Evolutionary conservation across 116 monocot species (phyloP), one percentile per base, ranked within the genome.

Genomic region (Zostera marina): DNA sequence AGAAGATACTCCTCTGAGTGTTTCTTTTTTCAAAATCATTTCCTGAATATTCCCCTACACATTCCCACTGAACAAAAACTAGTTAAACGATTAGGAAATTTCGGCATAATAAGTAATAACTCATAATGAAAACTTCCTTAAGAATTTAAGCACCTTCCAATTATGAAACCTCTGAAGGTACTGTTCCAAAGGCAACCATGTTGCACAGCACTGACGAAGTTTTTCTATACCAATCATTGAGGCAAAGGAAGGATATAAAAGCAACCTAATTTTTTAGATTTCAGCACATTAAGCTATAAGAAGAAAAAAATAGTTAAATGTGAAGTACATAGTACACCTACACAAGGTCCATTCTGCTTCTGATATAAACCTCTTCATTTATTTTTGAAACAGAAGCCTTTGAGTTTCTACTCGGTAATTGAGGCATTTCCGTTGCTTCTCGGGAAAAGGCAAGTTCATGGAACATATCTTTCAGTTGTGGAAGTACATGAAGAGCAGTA

Each of bases 151-250:
- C 65, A 85, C 98, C 79, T 90, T 86, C 91, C 91, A 98, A 61
- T 66, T 74, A 42, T 91, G 74, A 52, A 59, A 56, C 40, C 72
- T 77, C 41, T 75, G 77, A 66, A 98, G 98, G 70, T 77, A 79
- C 62, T 83, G 83, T 77, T 98, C 98, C 71, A 98, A 72, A 60
- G 86, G 78, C 65, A 98, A 81, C 90, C 98, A 98, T 63, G 70
- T 76, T 9, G 83, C 38, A 72, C 91, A 98, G 68, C 70, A 73
- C 44, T 86, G 76, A 15, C 86, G 82, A 51, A 98, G 85, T 64
- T 76, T 90, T 72, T 98, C 91, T 44, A 91, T 81, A 52, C 98
- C 91, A 68, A 98, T 65, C 52, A 90, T 58, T 42, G 73, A 79
- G 62, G 80, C 83, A 69, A 98, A 68, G 25, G 76, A 80, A 70